These are phyloP conservation scores for Tylopilus sp. DNA, from an alignment of 768 basidiomycete genomes.

Conservation along the genomic window DNA sequence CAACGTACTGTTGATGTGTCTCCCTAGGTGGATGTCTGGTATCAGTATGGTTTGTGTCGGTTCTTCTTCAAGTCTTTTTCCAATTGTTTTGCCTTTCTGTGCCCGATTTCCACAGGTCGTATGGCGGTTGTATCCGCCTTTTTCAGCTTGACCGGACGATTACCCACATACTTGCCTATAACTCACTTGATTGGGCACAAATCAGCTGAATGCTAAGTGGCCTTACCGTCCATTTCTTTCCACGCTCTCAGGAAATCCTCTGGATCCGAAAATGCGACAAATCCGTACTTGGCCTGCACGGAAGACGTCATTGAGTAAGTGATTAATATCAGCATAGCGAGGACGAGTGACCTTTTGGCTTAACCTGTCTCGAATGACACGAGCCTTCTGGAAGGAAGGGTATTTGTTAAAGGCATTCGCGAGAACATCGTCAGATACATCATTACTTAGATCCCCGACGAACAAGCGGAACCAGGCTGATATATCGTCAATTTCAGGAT, in stretches of 20 bases:
- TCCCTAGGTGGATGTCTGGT: background rate
- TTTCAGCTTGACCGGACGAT: constrained; percentile 93
- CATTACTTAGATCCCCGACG: constrained; percentile 96
- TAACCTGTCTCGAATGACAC: constrained; percentile 90
- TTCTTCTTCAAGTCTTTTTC: constrained; percentile 93
- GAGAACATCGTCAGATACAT: constrained; percentile 94
- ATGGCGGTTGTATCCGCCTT: constrained; percentile 88
- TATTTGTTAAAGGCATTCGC: constrained; percentile 93
- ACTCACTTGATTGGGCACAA: constrained; percentile 3
- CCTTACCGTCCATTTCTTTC: constrained; percentile 98
- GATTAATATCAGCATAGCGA: background rate
- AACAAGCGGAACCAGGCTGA: constrained; percentile 96
- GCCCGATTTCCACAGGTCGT: constrained; percentile 89
- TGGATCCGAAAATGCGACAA: constrained; percentile 96
- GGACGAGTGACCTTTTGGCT: constrained; percentile 77
- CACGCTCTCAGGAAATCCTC: constrained; percentile 98
- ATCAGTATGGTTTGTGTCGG: constrained; percentile 76
- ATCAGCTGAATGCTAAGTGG: background rate
- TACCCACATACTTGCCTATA: constrained; percentile 95
- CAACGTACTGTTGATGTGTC: constrained; percentile 28
- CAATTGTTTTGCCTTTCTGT: constrained; percentile 85
- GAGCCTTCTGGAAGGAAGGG: constrained; percentile 88
- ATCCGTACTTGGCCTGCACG: constrained; percentile 88
- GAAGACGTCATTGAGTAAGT: constrained; percentile 6
- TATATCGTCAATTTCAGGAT: constrained; percentile 3